These are phyloP conservation scores for Mikania micrantha DNA, from an alignment of 129 eudicot genomes.

Conservation along the genomic window DNA sequence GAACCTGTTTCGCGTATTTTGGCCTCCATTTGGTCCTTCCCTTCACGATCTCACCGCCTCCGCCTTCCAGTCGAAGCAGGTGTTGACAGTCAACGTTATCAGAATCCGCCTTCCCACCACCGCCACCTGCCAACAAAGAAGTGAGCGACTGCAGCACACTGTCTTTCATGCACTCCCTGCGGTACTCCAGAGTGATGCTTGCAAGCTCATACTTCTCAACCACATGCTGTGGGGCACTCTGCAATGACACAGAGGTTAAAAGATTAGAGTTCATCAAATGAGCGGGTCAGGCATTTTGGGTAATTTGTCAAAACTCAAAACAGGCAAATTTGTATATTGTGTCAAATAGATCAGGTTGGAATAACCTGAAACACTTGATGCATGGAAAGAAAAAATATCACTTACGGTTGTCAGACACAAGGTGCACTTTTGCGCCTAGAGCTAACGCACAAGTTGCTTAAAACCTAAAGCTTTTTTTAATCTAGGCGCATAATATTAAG, in stretches of 20 bases:
- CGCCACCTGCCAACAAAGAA: constrained; percentile 39
- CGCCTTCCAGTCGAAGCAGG: constrained; percentile 65
- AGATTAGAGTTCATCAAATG: neutral
- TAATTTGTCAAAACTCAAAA: neutral
- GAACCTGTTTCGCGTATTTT: constrained; percentile 35
- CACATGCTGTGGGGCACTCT: constrained; percentile 82
- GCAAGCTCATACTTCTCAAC: constrained; percentile 90
- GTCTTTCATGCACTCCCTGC: constrained; percentile 93
- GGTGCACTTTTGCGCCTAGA: too few relatives aligned
- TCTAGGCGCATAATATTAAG: too few relatives aligned
- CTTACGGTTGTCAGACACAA: too few relatives aligned
- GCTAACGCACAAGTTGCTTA: too few relatives aligned
- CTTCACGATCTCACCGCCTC: constrained; percentile 74
- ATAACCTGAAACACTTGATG: neutral
- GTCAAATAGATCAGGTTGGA: neutral
- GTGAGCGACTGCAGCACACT: constrained; percentile 94
- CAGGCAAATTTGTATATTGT: neutral
- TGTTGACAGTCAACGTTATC: constrained; percentile 81
- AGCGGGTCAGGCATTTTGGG: neutral
- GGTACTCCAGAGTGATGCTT: constrained; percentile 81
- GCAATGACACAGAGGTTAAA: constrained; percentile 2
- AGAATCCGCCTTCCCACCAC: constrained; percentile 24
- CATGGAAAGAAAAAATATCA: too few relatives aligned
- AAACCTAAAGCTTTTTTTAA: too few relatives aligned
- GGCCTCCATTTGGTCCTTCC: constrained; percentile 90